Conservation (phyloP, 495 filamentous ascomycete genomes). For the Podospora pseudocomata region DNA sequence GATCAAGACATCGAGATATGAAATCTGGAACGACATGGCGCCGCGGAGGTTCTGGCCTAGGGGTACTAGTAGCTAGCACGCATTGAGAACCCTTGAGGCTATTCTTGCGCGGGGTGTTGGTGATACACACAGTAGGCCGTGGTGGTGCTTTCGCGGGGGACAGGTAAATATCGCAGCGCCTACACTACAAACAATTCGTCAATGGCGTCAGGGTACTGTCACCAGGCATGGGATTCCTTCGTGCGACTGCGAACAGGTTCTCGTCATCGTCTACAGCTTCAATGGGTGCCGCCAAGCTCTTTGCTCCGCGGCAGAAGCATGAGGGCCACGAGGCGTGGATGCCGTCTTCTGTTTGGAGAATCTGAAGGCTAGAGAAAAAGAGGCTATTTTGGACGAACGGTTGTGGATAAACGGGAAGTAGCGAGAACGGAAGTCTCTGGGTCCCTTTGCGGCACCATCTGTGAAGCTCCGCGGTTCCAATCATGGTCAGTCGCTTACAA, state of each 20-base stretch:
- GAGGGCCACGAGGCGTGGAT: background rate
- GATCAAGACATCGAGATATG: conserved; percentile 13
- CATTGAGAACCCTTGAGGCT: background rate
- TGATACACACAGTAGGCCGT: background rate
- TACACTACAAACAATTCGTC: conserved; percentile 6
- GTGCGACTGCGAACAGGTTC: background rate
- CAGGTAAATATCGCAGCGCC: background rate
- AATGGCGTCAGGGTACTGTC: background rate
- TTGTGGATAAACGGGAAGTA: conserved; percentile 7
- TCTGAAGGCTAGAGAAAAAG: background rate
- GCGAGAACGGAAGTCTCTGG: conserved; percentile 3
- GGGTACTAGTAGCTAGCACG: background rate
- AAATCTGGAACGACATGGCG: background rate
- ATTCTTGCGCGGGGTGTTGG: conserved; percentile 8
- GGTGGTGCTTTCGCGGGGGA: background rate
- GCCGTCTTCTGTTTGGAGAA: background rate
- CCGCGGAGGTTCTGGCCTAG: conserved; percentile 10
- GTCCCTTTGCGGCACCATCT: conserved; percentile 7
- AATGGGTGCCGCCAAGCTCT: background rate
- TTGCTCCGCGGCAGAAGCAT: conserved; percentile 1
- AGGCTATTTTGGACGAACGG: background rate
- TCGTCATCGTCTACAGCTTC: background rate
- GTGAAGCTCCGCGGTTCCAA: conserved; percentile 18
- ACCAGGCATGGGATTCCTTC: background rate
- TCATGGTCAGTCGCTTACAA: conserved; percentile 9